Evolutionary conservation across 1,139 yeast species (phyloP), one percentile per base, ranked within the genome.

Genomic region (Pneumocystis wakefieldiae): DNA sequence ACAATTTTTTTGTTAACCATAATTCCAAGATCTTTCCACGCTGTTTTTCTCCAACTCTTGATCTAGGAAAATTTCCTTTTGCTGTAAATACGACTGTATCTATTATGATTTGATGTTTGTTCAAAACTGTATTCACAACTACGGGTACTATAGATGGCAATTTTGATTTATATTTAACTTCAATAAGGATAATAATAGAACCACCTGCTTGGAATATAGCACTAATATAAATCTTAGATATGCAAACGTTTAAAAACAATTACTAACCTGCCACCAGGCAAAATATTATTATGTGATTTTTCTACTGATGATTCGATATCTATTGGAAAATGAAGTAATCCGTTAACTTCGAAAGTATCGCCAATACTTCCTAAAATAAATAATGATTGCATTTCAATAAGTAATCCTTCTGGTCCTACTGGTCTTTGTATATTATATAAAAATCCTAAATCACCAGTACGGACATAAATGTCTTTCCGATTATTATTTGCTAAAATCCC

Each of bases 401-500:
- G 73, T 2, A 76, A 75, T 3, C 80, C 81, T 28, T 76, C 74
- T 10, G 71, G 70, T 58, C 79, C 80, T 7, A 76, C 71, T 2
- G 73, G 72, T 61, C 79, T 75, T 2, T 78, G 81, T 10, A 87
- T 83, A 39, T 84, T 86, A 71, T 90, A 96, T 66, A 92, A 78
- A 72, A 92, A 92, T 0, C 99, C 99, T 58, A 92, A 77, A 71
- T 92, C 97, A 0, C 97, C 98, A 0, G 98, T 92, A 68, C 98
- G 80, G 66, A 88, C 77, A 72, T 88, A 94, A 3, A 80, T 77
- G 62, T 84, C 76, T 1, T 81, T 81, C 0, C 81, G 78, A 69
- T 86, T 84, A 38, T 89, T 92, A 59, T 81, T 86, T 10, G 71
- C 76, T 57, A 87, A 80, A 62, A 76, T 78, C 24, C 87, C 87